Conservation (phyloP, 2,329 filamentous ascomycete species). For the Ophiostoma fasciatum region DNA sequence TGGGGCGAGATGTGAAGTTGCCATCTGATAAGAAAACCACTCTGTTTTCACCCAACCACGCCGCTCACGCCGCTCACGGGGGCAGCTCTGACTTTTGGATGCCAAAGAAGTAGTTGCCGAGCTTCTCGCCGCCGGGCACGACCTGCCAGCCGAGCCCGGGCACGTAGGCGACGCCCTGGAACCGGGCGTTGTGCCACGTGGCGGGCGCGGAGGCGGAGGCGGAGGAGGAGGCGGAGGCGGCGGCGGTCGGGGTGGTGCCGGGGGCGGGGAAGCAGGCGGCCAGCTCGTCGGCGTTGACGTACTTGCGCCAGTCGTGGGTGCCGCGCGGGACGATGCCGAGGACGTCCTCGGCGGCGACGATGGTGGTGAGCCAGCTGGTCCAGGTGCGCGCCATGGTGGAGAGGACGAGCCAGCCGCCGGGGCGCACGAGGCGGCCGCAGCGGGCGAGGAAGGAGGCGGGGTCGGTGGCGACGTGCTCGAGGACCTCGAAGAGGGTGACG, state of each 20-base stretch:
- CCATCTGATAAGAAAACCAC: too few species aligned
- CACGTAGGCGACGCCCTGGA: constrained; percentile 78
- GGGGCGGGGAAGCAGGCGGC: constrained; percentile 34
- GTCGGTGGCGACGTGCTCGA: constrained; percentile 68
- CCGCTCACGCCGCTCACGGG: neutral
- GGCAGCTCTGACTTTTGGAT: constrained; percentile 35
- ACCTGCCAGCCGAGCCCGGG: constrained; percentile 83
- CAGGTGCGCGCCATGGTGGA: constrained; percentile 87
- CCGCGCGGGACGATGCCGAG: constrained; percentile 77
- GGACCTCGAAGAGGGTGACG: constrained; percentile 81
- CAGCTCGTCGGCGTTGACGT: constrained; percentile 77
- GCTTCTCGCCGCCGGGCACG: constrained; percentile 63
- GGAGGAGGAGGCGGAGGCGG: constrained; percentile 38
- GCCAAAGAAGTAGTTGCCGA: constrained; percentile 94
- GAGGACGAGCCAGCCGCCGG: constrained; percentile 84
- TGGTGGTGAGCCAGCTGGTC: constrained; percentile 83
- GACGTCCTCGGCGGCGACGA: constrained; percentile 79
- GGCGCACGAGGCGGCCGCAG: constrained; percentile 62
- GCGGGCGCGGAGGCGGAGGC: constrained; percentile 12
- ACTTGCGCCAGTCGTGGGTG: constrained; percentile 94
- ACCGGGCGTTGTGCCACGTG: constrained; percentile 42
- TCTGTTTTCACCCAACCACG: too few species aligned
- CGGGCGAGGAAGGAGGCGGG: constrained; percentile 59
- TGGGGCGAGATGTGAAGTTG: too few species aligned
- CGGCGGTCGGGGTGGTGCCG: neutral